Evolutionary conservation across 2,329 filamentous ascomycete genomes (phyloP).

Genomic region (Ophiocordyceps camponoti-leonardi): DNA sequence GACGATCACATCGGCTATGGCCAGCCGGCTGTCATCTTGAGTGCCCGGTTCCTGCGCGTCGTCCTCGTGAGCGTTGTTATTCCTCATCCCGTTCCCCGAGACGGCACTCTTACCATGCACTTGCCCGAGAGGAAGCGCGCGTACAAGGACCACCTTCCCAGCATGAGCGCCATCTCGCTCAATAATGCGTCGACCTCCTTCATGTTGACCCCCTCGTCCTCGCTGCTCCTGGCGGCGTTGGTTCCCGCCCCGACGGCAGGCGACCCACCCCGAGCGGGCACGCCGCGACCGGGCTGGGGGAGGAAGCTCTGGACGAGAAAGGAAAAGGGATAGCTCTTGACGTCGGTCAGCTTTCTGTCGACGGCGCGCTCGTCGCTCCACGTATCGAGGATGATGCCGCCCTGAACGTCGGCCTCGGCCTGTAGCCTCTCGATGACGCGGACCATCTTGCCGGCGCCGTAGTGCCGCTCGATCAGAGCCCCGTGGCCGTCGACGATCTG

Average conservation of each 20-base stretch:
- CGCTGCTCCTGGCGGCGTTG: slow-evolving; percentile 41
- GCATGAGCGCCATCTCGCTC: slow-evolving; percentile 80
- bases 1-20: slow-evolving; percentile 54
- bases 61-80: slow-evolving; percentile 21
- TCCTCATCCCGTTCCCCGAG: background rate
- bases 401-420: slow-evolving; percentile 88
- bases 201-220: slow-evolving; percentile 92
- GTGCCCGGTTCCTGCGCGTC: slow-evolving; percentile 17
- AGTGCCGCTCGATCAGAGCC: slow-evolving; percentile 80
- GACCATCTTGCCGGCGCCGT: slow-evolving; percentile 83
- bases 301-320: slow-evolving; percentile 93
- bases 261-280: slow-evolving; percentile 55
- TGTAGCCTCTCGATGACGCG: slow-evolving; percentile 86
- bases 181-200: slow-evolving; percentile 83
- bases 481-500: slow-evolving; percentile 91
- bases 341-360: slow-evolving; percentile 76
- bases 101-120: slow-evolving; percentile 45
- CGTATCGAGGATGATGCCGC: slow-evolving; percentile 85
- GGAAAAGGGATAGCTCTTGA: slow-evolving; percentile 95
- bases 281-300: slow-evolving; percentile 46
- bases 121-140: slow-evolving; percentile 77
- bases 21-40: slow-evolving; percentile 39
- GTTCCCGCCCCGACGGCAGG: slow-evolving; percentile 45
- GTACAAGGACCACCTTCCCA: slow-evolving; percentile 85
- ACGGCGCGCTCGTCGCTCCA: slow-evolving; percentile 83